These are phyloP conservation scores for Truncatella angustata DNA, from an alignment of 2,329 filamentous ascomycete species.

Conservation along the genomic window DNA sequence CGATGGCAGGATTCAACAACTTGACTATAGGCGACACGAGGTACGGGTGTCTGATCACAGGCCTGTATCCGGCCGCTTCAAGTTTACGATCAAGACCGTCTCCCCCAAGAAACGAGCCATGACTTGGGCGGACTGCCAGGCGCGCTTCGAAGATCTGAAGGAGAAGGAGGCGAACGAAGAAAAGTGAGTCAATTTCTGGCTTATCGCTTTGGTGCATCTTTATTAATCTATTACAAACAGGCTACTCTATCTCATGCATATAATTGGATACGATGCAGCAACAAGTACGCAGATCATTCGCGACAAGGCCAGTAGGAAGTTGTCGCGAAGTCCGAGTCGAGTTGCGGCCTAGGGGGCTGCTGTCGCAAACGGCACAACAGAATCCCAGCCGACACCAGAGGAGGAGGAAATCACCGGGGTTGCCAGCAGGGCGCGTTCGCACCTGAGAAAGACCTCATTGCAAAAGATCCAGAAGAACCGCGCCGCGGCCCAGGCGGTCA, in stretches of 20 bases:
- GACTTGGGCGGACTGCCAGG: conserved; percentile 71
- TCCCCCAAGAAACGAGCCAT: conserved; percentile 62
- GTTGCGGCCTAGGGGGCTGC: conserved; percentile 16
- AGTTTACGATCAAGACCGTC: conserved; percentile 80
- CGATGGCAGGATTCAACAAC: conserved; percentile 76
- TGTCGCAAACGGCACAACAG: neutral
- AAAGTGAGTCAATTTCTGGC: conserved; percentile 59
- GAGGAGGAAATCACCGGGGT: neutral
- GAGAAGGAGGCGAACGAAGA: conserved; percentile 67
- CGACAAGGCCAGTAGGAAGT: conserved; percentile 30
- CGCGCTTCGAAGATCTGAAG: conserved; percentile 72
- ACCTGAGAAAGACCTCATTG: conserved; percentile 5
- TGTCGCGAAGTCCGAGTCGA: conserved; percentile 17
- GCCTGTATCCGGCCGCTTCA: conserved; percentile 84
- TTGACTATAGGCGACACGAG: conserved; percentile 87
- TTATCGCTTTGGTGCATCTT: neutral
- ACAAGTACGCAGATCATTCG: conserved; percentile 47
- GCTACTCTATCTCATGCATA: conserved; percentile 47
- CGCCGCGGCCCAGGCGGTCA: neutral
- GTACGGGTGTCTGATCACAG: conserved; percentile 89
- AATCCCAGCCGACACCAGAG: neutral
- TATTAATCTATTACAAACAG: conserved; percentile 28
- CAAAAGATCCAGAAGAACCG: conserved; percentile 5
- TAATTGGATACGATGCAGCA: conserved; percentile 53
- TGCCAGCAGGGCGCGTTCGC: neutral